phyloP scores from a whole-genome alignment of 805 yeast species.

The Torulaspora indica region DNA sequence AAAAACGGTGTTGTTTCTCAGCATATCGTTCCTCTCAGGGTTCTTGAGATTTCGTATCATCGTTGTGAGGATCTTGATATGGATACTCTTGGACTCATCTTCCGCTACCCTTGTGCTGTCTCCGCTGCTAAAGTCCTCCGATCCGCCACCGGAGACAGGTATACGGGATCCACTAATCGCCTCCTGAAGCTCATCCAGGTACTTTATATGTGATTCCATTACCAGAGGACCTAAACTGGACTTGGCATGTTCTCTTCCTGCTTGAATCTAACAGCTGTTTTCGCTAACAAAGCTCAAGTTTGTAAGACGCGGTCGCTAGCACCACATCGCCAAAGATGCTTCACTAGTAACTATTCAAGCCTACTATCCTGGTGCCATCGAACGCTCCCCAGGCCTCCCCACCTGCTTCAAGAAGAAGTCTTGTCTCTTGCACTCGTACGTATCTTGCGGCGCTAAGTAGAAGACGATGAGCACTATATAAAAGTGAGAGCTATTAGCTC shows the following conservation, averaged over 20 bases:
- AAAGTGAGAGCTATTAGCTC: background rate
- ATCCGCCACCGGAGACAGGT: background rate
- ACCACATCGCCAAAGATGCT: background rate
- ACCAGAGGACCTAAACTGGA: background rate
- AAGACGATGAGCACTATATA: background rate
- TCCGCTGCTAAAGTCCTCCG: background rate
- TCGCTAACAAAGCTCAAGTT: background rate
- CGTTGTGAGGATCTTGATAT: conserved; percentile 20
- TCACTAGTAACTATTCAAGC: background rate
- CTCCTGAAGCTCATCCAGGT: conserved; percentile 30
- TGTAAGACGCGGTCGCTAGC: background rate
- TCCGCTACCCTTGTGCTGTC: background rate
- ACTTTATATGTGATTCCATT: conserved; percentile 31
- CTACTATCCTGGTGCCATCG: too few species aligned
- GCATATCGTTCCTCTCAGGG: conserved; percentile 6
- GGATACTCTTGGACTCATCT: conserved; percentile 14
- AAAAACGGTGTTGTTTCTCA: conserved; percentile 24
- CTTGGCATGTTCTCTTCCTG: background rate
- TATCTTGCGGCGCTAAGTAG: background rate
- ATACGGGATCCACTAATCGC: conserved; percentile 25
- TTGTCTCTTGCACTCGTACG: background rate
- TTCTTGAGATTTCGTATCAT: conserved; percentile 22
- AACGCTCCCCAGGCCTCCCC: too few species aligned
- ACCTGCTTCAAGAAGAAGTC: too few species aligned
- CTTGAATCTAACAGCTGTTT: background rate